Evolutionary conservation across 352 stramenopile genomes (phyloP), one percentile per base, ranked within the genome.

Genomic region (Phytophthora fragariae): DNA sequence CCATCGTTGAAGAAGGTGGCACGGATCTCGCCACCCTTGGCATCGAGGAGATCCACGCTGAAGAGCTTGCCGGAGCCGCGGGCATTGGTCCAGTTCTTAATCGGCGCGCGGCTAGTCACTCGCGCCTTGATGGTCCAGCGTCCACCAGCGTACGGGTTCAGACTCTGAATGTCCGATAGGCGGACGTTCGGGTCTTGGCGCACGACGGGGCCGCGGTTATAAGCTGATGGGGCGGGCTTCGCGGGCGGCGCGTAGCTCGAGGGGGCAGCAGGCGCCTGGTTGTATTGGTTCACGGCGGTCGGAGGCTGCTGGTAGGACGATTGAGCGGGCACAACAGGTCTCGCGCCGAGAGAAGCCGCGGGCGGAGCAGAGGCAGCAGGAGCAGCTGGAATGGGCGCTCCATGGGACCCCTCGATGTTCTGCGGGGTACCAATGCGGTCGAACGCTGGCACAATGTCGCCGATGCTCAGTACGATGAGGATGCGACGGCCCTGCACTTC

Each of bases 1-100:
- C 92, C 96, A 58, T 99, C 98, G 70, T 99, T 99, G 82, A 99
- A 99, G 74, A 99, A 98, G 21, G 98, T 99, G 55, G 86, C 97
- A 53, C 97, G 93, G 64, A 99, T 99, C 82, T 99, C 98, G 19
- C 92, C 94, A 31, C 96, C 97, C 35, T 93, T 93, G 21, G 87
- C 80, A 77, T 99, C 98, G 35, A 99, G 80, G 33, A 99, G 80
- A 68, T 99, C 97, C 37, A 99, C 84, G 62, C 87, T 98, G 75
- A 99, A 99, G 1, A 99, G 89, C 70, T 96, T 97, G 59, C 98
- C 98, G 66, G 99, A 95, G 6, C 97, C 97, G 57, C 96, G 95
- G 31, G 93, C 88, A 77, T 99, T 99, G 68, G 79, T 97, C 97
- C 97, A 99, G 61, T 94, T 96, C 65, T 97, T 96, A 59, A 99